These are phyloP conservation scores for Umbelopsis vinacea DNA, from an alignment of 192 early-diverging fungal genomes.

Conservation along the genomic window DNA sequence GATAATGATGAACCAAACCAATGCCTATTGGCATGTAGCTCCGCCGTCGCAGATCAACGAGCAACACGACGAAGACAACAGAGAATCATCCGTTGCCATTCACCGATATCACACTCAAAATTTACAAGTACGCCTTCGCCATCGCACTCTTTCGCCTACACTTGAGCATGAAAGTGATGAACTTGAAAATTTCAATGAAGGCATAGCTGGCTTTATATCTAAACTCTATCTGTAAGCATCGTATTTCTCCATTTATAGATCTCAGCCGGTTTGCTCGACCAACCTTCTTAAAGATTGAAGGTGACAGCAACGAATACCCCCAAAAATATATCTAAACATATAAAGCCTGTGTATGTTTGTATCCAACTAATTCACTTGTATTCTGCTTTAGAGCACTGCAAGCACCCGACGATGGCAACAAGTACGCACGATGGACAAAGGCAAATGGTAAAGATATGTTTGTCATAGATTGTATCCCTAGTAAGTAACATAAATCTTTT, in stretches of 20 bases:
- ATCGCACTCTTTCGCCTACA: constrained; percentile 4
- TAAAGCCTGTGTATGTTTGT: background rate
- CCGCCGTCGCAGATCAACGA: background rate
- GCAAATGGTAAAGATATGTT: constrained; percentile 45
- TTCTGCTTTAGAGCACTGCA: constrained; percentile 33
- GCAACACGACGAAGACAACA: background rate
- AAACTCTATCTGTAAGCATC: constrained; percentile 44
- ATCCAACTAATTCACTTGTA: background rate
- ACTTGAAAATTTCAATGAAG: constrained; percentile 24
- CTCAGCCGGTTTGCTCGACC: background rate
- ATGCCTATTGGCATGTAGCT: background rate
- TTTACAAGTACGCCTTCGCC: constrained; percentile 1
- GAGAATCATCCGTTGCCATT: background rate
- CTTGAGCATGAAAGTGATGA: constrained; percentile 23
- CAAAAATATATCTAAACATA: background rate
- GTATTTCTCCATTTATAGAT: background rate
- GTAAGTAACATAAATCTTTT: constrained; percentile 22
- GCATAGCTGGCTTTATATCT: constrained; percentile 44
- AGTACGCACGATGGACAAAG: constrained; percentile 43
- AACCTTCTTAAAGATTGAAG: too few relatives aligned
- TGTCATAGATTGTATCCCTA: constrained; percentile 46
- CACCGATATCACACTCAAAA: background rate
- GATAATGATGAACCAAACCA: constrained; percentile 12
- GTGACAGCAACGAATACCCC: background rate
- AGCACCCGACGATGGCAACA: constrained; percentile 41